Conservation (phyloP, 306 rosid species). For the Dalbergia cultrata region DNA sequence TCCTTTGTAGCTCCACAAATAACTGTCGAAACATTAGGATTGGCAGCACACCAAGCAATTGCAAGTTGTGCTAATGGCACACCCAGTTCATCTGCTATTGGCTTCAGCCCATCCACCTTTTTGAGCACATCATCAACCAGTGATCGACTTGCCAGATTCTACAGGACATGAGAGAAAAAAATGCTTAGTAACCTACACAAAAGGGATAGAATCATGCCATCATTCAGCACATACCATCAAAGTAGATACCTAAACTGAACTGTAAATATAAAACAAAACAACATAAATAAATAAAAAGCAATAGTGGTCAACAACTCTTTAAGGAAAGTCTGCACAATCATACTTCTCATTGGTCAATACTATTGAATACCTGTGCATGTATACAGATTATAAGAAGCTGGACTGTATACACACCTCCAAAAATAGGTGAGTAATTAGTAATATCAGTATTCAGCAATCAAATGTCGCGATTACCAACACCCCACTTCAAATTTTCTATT, state of each 20-base stretch:
- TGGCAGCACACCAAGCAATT: slow-evolving; percentile 97
- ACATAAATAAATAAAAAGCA: not conserved
- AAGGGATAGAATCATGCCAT: not conserved
- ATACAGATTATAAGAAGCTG: no score
- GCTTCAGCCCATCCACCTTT: slow-evolving; percentile 91
- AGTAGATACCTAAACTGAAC: not conserved
- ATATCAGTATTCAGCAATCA: not conserved
- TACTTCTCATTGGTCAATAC: not conserved
- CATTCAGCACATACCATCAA: not conserved
- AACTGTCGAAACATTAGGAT: slow-evolving; percentile 95
- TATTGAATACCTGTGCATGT: not conserved
- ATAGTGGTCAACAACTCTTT: not conserved
- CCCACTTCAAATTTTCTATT: not conserved
- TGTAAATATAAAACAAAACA: not conserved
- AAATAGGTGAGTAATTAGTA: slow-evolving; percentile 4
- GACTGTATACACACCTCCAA: not conserved
- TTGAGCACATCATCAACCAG: slow-evolving; percentile 83
- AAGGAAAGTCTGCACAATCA: not conserved
- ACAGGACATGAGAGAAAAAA: slow-evolving; percentile 38
- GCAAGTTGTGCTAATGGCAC: slow-evolving; percentile 91
- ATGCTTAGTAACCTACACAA: slow-evolving; percentile 24
- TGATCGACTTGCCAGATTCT: slow-evolving; percentile 92
- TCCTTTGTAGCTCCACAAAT: slow-evolving; percentile 97
- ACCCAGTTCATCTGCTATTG: slow-evolving; percentile 94
- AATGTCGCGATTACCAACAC: not conserved